phyloP scores from a whole-genome alignment of 2,329 filamentous ascomycete genomes.

The Neopestalotiopsis rosae region DNA sequence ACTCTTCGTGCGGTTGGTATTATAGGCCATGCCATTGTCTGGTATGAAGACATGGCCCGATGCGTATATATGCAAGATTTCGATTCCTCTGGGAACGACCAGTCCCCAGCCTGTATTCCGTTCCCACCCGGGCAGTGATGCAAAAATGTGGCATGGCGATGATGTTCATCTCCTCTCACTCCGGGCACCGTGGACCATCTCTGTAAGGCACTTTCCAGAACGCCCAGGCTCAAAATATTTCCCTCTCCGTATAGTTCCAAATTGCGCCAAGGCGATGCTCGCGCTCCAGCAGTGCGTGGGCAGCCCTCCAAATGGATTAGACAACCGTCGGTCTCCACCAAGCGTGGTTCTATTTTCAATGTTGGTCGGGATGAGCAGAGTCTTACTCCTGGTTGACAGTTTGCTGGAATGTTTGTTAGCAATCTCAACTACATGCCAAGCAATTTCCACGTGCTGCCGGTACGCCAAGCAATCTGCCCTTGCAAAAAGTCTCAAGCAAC shows the following conservation, averaged over 20 bases:
- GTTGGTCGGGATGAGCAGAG: not conserved
- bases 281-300: not conserved
- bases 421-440: not conserved
- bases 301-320: not conserved
- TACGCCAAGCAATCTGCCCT: not conserved
- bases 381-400: conserved; percentile 46
- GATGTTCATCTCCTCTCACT: not conserved
- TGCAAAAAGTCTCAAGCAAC: not conserved
- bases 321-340: not conserved
- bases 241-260: not conserved
- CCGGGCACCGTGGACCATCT: not conserved
- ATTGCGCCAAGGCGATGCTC: not conserved
- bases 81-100: conserved; percentile 1
- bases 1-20: conserved; percentile 6
- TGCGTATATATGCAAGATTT: conserved; percentile 17
- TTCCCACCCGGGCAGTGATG: conserved; percentile 13
- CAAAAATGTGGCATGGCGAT: conserved; percentile 9
- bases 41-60: not conserved
- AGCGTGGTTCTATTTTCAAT: not conserved
- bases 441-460: not conserved
- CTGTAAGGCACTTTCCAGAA: not conserved
- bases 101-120: conserved; percentile 5
- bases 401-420: conserved; percentile 36
- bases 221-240: conserved; percentile 5
- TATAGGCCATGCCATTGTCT: not conserved